Percentiles rank a stretch among this genome's conserved stretches.
phyloP scores from a whole-genome alignment of 192 early-diverging fungal genomes.

The Glomus cerebriforme region DNA sequence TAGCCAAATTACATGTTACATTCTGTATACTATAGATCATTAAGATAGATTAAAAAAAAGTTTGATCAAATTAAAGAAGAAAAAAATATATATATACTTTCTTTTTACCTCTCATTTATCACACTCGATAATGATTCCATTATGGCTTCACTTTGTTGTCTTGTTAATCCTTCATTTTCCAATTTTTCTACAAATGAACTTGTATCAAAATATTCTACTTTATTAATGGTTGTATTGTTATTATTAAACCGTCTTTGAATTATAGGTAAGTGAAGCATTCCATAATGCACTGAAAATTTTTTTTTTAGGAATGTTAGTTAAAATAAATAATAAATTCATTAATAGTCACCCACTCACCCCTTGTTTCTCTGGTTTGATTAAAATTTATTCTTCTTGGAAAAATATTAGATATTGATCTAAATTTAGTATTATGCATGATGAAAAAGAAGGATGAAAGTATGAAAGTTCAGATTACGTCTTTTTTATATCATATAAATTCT shows the following conservation, averaged over 20 bases:
- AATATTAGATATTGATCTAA: background rate
- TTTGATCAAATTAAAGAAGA: no score
- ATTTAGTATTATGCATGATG: background rate
- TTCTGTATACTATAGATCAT: constrained; percentile 56
- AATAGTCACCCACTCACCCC: no score
- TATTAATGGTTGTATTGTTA: background rate
- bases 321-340: no score
- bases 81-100: background rate
- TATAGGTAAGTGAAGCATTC: background rate
- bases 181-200: constrained; percentile 73
- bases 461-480: no score
- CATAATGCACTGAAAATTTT: background rate
- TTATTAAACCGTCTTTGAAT: background rate
- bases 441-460: no score
- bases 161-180: constrained; percentile 69
- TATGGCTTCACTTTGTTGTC: constrained; percentile 73
- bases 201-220: constrained; percentile 74
- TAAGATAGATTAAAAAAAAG: background rate
- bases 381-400: background rate
- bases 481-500: no score
- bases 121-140: constrained; percentile 74
- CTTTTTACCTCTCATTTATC: constrained; percentile 64
- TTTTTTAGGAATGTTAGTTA: background rate
- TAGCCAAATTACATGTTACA: constrained; percentile 66
- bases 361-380: background rate